phyloP scores from a whole-genome alignment of 495 filamentous ascomycete genomes.

The Aspergillus kassunensis region DNA sequence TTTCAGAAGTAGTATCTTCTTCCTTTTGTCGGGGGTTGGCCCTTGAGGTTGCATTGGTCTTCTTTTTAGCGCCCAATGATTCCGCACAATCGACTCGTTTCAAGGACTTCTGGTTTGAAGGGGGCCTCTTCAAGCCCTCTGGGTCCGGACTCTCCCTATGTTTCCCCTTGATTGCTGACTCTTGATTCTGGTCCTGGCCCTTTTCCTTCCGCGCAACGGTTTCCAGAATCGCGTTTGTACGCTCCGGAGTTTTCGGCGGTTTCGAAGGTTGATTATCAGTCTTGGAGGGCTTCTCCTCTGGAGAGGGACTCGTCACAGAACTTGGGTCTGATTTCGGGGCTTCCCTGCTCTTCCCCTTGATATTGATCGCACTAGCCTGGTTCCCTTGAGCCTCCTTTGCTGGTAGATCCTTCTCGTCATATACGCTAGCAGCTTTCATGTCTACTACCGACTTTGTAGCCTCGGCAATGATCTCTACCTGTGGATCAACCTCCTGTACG shows the following conservation, averaged over 20 bases:
- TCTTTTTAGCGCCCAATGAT: no score
- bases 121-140: no score
- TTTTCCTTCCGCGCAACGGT: no score
- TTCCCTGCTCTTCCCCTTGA: not conserved
- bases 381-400: not conserved
- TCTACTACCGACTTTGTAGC: not conserved
- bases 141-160: no score
- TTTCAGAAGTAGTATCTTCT: not conserved
- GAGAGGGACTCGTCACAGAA: not conserved
- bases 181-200: no score
- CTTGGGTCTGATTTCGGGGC: not conserved
- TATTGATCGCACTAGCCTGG: not conserved
- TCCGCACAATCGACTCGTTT: no score
- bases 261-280: not conserved
- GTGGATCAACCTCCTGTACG: not conserved
- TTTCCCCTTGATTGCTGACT: no score
- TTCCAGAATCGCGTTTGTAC: no score
- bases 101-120: no score
- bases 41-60: no score
- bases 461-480: not conserved
- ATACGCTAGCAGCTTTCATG: not conserved
- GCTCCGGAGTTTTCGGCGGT: no score
- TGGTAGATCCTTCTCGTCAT: not conserved
- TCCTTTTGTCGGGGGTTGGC: no score
- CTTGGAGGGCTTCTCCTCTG: not conserved